Evolutionary conservation across 768 basidiomycete species (phyloP).

Genomic region (Lactifluus echinatus): DNA sequence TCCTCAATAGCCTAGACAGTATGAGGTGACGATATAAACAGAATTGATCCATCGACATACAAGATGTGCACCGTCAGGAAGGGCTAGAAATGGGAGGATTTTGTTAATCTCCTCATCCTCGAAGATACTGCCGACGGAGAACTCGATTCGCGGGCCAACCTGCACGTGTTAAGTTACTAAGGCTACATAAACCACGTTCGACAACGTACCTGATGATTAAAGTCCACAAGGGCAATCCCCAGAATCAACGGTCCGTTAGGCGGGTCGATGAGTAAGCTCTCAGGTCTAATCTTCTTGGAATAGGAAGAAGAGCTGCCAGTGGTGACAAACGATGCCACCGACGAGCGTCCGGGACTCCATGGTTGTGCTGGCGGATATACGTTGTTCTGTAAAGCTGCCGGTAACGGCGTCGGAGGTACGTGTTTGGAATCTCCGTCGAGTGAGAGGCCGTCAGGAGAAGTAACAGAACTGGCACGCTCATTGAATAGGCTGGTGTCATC

Average conservation of each 20-base stretch:
- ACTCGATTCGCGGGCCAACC: conserved; percentile 91
- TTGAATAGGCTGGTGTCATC: conserved; percentile 10
- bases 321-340: conserved; percentile 54
- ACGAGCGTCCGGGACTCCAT: conserved; percentile 40
- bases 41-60: conserved; percentile 36
- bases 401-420: conserved; percentile 8
- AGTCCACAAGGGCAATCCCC: conserved; percentile 89
- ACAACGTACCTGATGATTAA: conserved; percentile 75
- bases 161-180: conserved; percentile 27
- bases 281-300: conserved; percentile 64
- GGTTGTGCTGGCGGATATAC: conserved; percentile 54
- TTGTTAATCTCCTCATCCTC: conserved; percentile 79
- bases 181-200: not conserved
- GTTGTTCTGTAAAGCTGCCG: not conserved
- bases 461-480: conserved; percentile 11
- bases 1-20: conserved; percentile 70
- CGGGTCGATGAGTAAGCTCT: conserved; percentile 62
- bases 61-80: conserved; percentile 95
- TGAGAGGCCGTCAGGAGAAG: conserved; percentile 1
- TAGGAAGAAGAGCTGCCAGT: conserved; percentile 44
- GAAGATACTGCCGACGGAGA: conserved; percentile 67
- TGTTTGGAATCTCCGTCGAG: conserved; percentile 2
- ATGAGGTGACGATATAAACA: not conserved
- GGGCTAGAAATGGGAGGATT: conserved; percentile 87
- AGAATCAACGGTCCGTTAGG: conserved; percentile 58